Percentiles rank a stretch among this genome's conserved stretches.
Evolutionary conservation across 1,284 basidiomycete species (phyloP).

Genomic region (Naganishia sp.): DNA sequence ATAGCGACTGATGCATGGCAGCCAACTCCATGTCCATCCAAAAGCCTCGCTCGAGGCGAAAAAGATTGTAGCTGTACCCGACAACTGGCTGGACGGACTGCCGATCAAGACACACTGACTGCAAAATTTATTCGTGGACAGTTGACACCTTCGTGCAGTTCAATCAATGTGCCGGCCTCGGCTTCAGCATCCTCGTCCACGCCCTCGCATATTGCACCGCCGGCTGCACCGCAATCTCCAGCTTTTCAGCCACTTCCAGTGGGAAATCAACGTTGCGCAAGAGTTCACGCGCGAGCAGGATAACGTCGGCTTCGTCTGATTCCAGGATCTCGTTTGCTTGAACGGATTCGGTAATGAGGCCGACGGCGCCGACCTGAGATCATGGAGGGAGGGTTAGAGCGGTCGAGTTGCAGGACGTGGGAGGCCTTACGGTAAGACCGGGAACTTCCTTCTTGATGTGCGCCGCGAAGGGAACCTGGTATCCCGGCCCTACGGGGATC

Average conservation of each 20-base stretch:
- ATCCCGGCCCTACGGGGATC: slow-evolving; percentile 64
- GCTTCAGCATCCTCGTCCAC: slow-evolving; percentile 34
- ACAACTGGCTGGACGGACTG: too few species aligned
- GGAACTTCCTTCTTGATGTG: slow-evolving; percentile 67
- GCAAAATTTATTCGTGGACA: too few species aligned
- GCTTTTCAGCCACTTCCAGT: slow-evolving; percentile 46
- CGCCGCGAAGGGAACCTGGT: slow-evolving; percentile 73
- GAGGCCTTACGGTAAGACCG: slow-evolving; percentile 50
- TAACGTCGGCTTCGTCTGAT: slow-evolving; percentile 67
- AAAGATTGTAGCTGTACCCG: too few species aligned
- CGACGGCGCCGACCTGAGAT: slow-evolving; percentile 65
- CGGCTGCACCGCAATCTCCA: slow-evolving; percentile 50
- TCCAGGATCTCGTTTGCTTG: slow-evolving; percentile 69
- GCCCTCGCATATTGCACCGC: slow-evolving; percentile 50
- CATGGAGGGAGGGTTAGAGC: not conserved
- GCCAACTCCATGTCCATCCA: too few species aligned
- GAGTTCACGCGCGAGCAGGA: slow-evolving; percentile 66
- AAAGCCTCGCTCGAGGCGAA: too few species aligned
- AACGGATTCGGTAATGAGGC: slow-evolving; percentile 66
- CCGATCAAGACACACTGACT: too few species aligned
- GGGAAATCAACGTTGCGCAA: slow-evolving; percentile 54
- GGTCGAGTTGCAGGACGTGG: not conserved
- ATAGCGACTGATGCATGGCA: too few species aligned
- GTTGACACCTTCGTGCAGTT: too few species aligned
- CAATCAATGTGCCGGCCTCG: slow-evolving; percentile 17